Evolutionary conservation across 495 filamentous ascomycete species (phyloP).

Genomic region (Venustampulla echinocandica): DNA sequence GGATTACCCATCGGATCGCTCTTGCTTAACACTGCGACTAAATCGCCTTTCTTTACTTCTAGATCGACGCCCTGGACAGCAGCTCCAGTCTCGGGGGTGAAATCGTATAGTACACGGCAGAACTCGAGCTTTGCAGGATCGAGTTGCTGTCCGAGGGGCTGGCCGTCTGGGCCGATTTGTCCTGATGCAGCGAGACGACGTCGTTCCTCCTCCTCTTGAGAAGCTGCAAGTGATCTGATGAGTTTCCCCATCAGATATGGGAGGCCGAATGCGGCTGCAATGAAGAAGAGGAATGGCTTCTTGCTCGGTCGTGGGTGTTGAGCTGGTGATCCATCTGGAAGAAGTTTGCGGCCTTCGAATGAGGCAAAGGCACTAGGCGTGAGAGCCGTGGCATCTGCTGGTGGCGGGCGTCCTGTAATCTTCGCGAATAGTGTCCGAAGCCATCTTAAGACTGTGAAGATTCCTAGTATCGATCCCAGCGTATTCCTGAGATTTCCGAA

Average conservation of each 20-base stretch:
- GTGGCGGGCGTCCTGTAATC: constrained; percentile 85
- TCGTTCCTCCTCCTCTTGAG: constrained; percentile 71
- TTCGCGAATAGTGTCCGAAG: constrained; percentile 83
- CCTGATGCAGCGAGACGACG: constrained; percentile 46
- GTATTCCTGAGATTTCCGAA: constrained; percentile 88
- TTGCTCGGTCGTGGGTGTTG: constrained; percentile 58
- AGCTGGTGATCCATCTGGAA: constrained; percentile 41
- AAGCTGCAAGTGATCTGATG: constrained; percentile 72
- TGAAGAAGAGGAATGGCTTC: constrained; percentile 94
- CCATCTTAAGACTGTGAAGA: constrained; percentile 94
- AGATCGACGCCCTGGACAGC: constrained; percentile 71
- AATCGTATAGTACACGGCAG: constrained; percentile 90
- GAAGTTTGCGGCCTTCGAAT: constrained; percentile 58
- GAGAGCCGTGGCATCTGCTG: constrained; percentile 74
- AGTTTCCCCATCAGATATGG: constrained; percentile 94
- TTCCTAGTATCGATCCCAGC: constrained; percentile 88
- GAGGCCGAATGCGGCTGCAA: constrained; percentile 86
- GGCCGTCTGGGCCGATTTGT: constrained; percentile 39
- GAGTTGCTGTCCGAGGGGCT: constrained; percentile 40
- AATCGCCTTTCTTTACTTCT: constrained; percentile 86
- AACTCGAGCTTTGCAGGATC: constrained; percentile 90
- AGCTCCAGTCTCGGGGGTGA: constrained; percentile 56
- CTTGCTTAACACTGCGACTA: constrained; percentile 91
- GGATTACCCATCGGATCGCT: constrained; percentile 85
- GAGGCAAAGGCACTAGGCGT: constrained; percentile 83